Conservation (phyloP, 2,329 filamentous ascomycete species). For the Ascosphaera acerosa region DNA sequence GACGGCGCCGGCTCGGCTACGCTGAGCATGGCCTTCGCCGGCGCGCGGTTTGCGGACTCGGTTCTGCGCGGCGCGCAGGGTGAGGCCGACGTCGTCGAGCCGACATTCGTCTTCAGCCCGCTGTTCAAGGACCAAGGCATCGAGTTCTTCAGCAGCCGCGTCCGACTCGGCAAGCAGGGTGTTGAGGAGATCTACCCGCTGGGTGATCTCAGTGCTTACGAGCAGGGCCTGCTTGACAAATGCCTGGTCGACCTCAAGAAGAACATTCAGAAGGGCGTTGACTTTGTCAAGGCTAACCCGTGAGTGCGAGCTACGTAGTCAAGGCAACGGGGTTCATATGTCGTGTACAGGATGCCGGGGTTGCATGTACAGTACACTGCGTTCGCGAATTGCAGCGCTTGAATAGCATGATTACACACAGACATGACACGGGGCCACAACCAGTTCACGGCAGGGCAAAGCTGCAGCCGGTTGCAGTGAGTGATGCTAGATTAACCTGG, state of each 20-base stretch:
- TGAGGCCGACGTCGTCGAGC: conserved; percentile 86
- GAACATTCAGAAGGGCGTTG: conserved; percentile 84
- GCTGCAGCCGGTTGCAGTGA: too few relatives aligned
- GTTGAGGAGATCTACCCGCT: conserved; percentile 81
- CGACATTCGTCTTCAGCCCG: conserved; percentile 87
- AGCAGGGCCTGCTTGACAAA: conserved; percentile 74
- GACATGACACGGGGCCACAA: too few relatives aligned
- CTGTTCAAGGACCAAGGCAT: conserved; percentile 97
- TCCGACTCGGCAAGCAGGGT: conserved; percentile 90
- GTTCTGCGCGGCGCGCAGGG: conserved; percentile 80
- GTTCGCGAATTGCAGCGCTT: too few relatives aligned
- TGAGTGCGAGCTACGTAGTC: too few relatives aligned
- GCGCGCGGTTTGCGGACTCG: conserved; percentile 63
- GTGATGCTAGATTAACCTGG: too few relatives aligned
- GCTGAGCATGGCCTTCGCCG: conserved; percentile 96
- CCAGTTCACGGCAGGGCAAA: too few relatives aligned
- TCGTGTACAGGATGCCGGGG: too few relatives aligned
- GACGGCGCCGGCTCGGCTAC: conserved; percentile 91
- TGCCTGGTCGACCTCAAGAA: conserved; percentile 39
- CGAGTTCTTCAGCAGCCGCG: conserved; percentile 86
- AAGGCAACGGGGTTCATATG: too few relatives aligned
- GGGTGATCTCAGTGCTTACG: conserved; percentile 58
- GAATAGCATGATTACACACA: too few relatives aligned
- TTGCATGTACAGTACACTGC: too few relatives aligned
- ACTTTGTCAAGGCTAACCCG: conserved; percentile 36